phyloP scores from a whole-genome alignment of 2,329 filamentous ascomycete species.

The Helotiales sp. region DNA sequence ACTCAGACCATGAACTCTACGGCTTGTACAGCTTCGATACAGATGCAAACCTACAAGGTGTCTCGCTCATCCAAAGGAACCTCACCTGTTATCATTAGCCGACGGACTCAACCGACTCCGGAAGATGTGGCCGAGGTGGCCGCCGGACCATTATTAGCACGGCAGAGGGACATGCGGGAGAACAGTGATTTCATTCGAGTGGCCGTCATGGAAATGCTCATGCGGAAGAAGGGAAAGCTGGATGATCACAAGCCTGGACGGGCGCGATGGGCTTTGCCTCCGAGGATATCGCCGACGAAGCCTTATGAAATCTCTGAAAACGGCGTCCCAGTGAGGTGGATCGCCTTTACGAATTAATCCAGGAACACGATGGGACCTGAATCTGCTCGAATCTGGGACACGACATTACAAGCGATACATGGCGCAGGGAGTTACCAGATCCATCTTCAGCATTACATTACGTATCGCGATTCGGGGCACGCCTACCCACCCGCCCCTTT shows the following conservation, averaged over 20 bases:
- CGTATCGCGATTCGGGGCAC: constrained; percentile 17
- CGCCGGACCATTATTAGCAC: constrained; percentile 52
- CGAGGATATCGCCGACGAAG: constrained; percentile 59
- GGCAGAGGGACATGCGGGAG: constrained; percentile 71
- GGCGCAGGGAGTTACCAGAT: not conserved
- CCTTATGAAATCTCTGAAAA: constrained; percentile 61
- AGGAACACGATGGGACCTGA: not conserved
- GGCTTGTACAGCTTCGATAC: constrained; percentile 68
- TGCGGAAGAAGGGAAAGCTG: constrained; percentile 69
- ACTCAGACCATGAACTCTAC: constrained; percentile 45
- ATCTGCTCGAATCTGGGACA: constrained; percentile 10
- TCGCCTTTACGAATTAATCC: constrained; percentile 43
- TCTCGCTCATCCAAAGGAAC: constrained; percentile 43
- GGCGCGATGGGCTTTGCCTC: constrained; percentile 70
- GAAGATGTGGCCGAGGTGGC: constrained; percentile 44
- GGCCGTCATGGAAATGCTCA: constrained; percentile 74
- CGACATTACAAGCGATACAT: constrained; percentile 11
- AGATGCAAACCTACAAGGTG: constrained; percentile 71
- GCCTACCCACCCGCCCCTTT: not conserved
- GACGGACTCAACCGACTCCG: constrained; percentile 36
- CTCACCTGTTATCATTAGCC: constrained; percentile 46
- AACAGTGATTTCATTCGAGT: constrained; percentile 74
- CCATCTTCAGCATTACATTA: constrained; percentile 18
- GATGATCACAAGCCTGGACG: constrained; percentile 69
- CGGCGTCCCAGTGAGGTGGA: constrained; percentile 65